Evolutionary conservation across 257 asterid genomes (phyloP).

Genomic region (Ilex aquifolium): DNA sequence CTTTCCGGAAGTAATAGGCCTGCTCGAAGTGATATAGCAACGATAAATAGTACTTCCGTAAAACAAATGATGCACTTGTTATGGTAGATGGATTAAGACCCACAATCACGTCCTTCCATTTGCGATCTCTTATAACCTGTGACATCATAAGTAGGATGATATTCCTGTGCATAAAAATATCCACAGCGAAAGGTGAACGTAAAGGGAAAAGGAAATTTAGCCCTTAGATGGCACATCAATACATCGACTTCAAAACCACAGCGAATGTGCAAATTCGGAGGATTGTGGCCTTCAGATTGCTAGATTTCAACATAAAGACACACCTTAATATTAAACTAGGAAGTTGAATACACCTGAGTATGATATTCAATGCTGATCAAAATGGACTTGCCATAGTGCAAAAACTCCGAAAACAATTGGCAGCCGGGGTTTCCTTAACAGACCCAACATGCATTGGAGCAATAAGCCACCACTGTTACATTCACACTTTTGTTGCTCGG

Average conservation of each 20-base stretch:
- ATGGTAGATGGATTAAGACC: constrained; percentile 73
- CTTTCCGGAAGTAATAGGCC: constrained; percentile 81
- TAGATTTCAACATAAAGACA: no score
- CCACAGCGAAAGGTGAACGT: not conserved
- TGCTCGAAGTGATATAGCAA: constrained; percentile 92
- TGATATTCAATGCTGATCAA: no score
- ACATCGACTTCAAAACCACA: not conserved
- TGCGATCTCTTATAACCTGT: constrained; percentile 80
- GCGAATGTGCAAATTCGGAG: not conserved
- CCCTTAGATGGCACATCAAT: not conserved
- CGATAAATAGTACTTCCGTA: constrained; percentile 74
- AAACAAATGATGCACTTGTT: constrained; percentile 77
- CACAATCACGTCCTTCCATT: constrained; percentile 81
- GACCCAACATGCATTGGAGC: no score
- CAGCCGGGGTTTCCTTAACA: no score
- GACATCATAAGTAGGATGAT: not conserved
- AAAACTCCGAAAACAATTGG: no score
- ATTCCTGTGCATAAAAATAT: not conserved
- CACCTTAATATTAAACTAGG: no score
- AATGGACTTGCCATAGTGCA: no score
- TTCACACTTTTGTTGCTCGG: no score
- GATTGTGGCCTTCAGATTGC: no score
- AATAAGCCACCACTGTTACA: no score
- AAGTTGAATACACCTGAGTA: no score
- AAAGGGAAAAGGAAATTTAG: no score